A percentile compares a stretch with the other conserved stretches of the same genome.
These are phyloP conservation scores for Cyberlindnera xylosilytica DNA, from an alignment of 805 yeast species.

Conservation along the genomic window DNA sequence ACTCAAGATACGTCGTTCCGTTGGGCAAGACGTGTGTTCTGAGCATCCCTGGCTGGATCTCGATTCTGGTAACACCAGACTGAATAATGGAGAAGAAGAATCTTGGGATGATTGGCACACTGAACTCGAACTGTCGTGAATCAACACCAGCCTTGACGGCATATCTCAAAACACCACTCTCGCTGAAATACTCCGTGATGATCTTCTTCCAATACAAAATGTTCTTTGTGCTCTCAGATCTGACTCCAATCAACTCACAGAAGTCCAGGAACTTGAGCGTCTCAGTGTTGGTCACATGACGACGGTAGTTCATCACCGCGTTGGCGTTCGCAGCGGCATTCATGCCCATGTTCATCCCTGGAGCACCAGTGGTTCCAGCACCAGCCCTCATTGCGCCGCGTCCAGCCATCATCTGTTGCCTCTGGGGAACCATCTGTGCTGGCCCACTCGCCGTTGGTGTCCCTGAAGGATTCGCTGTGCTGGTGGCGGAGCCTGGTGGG, in stretches of 20 bases:
- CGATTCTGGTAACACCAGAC: conserved; percentile 50
- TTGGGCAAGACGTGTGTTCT: conserved; percentile 52
- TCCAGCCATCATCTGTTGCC: neutral
- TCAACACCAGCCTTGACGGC: conserved; percentile 44
- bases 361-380: neutral
- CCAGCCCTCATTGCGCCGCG: neutral
- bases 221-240: conserved; percentile 41
- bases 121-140: conserved; percentile 59
- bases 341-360: conserved; percentile 1
- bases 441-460: conserved; percentile 1
- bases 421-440: neutral
- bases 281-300: conserved; percentile 46
- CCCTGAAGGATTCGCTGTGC: conserved; percentile 3
- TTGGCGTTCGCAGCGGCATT: conserved; percentile 4
- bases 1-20: conserved; percentile 52
- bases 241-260: conserved; percentile 42
- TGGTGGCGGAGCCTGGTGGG: conserved; percentile 6
- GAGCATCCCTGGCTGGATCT: conserved; percentile 45
- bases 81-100: conserved; percentile 51
- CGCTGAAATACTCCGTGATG: conserved; percentile 50
- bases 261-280: conserved; percentile 48
- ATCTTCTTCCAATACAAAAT: conserved; percentile 49
- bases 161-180: conserved; percentile 45
- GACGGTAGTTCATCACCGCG: conserved; percentile 29
- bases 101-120: conserved; percentile 61